Conservation (phyloP, 331 rosid species). For the Ulmus americana region DNA sequence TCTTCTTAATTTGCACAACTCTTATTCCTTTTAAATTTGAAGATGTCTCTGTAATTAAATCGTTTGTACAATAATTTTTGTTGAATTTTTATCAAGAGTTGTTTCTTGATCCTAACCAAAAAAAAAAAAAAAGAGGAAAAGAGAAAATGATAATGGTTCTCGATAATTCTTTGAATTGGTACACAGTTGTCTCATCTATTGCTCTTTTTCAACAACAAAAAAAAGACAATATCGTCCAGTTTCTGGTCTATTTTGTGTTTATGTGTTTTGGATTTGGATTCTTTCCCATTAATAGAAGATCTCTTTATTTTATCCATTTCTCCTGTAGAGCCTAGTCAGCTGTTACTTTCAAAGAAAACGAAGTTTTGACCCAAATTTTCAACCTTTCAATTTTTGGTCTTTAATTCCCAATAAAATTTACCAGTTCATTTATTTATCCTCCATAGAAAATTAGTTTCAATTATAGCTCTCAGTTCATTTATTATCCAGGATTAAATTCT, state of each 20-base stretch:
- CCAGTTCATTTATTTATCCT: conserved; percentile 27
- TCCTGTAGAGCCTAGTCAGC: conserved; percentile 66
- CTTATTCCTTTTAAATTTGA: background rate
- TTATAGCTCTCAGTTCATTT: background rate
- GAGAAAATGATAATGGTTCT: background rate
- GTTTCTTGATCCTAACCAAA: conserved; percentile 2
- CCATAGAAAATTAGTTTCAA: conserved; percentile 11
- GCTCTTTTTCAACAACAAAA: background rate
- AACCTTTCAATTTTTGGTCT: conserved; percentile 17
- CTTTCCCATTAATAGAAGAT: conserved; percentile 59
- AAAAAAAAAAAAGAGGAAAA: background rate
- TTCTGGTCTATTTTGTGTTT: background rate
- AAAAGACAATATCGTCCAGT: too few species aligned
- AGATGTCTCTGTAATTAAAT: background rate
- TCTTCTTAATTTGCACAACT: conserved; percentile 10
- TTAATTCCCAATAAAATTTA: conserved; percentile 24
- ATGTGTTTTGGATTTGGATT: conserved; percentile 42
- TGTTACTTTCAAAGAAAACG: conserved; percentile 82
- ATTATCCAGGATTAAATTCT: background rate
- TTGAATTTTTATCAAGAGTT: background rate
- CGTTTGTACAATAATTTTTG: background rate
- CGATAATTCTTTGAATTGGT: conserved; percentile 6
- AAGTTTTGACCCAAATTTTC: conserved; percentile 59
- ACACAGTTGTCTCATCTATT: conserved; percentile 11
- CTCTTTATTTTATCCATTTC: conserved; percentile 52